phyloP scores from a whole-genome alignment of 2,329 filamentous ascomycete species.

The Juglanconis juglandina region DNA sequence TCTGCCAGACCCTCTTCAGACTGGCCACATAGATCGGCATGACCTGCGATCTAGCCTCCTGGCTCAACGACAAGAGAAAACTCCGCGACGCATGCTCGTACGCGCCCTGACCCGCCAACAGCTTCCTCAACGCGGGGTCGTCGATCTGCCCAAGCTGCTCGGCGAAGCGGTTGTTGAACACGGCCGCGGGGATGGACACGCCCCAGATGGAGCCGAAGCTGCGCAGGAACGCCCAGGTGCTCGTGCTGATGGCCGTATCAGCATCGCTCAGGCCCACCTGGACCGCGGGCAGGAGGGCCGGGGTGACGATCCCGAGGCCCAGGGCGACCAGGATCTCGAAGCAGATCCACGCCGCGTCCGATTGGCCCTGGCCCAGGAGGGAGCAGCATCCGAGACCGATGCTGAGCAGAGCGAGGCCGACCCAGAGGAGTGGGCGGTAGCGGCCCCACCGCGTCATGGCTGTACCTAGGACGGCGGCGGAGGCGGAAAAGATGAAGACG shows the following conservation, averaged over 20 bases:
- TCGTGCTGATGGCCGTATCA: slow-evolving; percentile 34
- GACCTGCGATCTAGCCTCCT: too few species aligned
- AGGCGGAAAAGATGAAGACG: too few species aligned
- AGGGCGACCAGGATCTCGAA: too few species aligned
- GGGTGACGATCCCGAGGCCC: slow-evolving; percentile 29
- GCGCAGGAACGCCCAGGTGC: slow-evolving; percentile 41
- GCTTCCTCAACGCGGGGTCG: not conserved
- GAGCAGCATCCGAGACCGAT: too few species aligned
- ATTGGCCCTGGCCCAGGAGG: too few species aligned
- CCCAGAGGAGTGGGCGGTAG: too few species aligned
- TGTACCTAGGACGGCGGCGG: too few species aligned
- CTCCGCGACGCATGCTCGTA: slow-evolving; percentile 21
- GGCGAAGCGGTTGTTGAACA: slow-evolving; percentile 28
- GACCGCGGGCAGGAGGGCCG: slow-evolving; percentile 36
- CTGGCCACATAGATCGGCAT: too few species aligned
- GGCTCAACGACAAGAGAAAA: not conserved
- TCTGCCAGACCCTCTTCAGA: not conserved
- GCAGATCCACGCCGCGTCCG: too few species aligned
- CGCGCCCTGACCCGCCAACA: slow-evolving; percentile 20
- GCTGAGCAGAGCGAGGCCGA: too few species aligned
- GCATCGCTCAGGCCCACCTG: slow-evolving; percentile 34
- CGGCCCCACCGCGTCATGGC: too few species aligned
- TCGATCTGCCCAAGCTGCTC: slow-evolving; percentile 15
- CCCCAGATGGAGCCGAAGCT: slow-evolving; percentile 44
- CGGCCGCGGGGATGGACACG: slow-evolving; percentile 38